phyloP scores from a whole-genome alignment of 306 rosid genomes.

The Aeschynomene evenia region DNA sequence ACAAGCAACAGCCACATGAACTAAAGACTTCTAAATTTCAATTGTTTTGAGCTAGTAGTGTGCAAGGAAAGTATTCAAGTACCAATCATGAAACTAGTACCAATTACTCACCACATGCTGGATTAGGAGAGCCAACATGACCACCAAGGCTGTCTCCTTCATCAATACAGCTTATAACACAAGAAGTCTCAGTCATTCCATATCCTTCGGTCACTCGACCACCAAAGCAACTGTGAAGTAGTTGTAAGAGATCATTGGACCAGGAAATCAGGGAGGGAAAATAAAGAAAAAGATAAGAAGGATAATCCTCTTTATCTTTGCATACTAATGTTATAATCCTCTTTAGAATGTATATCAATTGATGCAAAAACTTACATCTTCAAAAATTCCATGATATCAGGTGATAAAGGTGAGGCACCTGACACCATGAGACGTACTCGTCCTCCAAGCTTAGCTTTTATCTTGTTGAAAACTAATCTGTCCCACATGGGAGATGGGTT shows the following conservation, averaged over 20 bases:
- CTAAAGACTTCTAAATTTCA: slow-evolving; percentile 9
- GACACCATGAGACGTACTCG: slow-evolving; percentile 86
- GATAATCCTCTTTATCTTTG: background rate
- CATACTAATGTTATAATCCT: slow-evolving; percentile 2
- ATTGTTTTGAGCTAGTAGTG: slow-evolving; percentile 5
- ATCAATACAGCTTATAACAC: slow-evolving; percentile 75
- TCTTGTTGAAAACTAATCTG: slow-evolving; percentile 91
- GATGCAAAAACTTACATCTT: slow-evolving; percentile 66
- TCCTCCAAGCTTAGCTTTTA: slow-evolving; percentile 93
- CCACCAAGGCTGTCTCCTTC: slow-evolving; percentile 66
- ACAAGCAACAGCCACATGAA: slow-evolving; percentile 10
- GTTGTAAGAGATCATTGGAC: slow-evolving; percentile 27
- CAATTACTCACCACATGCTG: slow-evolving; percentile 86
- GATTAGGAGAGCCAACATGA: slow-evolving; percentile 93
- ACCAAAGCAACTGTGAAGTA: slow-evolving; percentile 79
- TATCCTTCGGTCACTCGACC: slow-evolving; percentile 83
- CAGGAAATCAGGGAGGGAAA: background rate
- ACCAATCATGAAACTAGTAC: background rate
- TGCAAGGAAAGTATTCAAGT: background rate
- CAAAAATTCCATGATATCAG: slow-evolving; percentile 90
- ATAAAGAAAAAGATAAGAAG: background rate
- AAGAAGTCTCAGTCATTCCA: slow-evolving; percentile 96
- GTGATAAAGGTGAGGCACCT: slow-evolving; percentile 98
- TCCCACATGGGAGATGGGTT: slow-evolving; percentile 95
- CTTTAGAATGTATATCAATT: background rate